These are phyloP conservation scores for Arabidopsis lyrata DNA, from an alignment of 441 rosid species.

Conservation along the genomic window DNA sequence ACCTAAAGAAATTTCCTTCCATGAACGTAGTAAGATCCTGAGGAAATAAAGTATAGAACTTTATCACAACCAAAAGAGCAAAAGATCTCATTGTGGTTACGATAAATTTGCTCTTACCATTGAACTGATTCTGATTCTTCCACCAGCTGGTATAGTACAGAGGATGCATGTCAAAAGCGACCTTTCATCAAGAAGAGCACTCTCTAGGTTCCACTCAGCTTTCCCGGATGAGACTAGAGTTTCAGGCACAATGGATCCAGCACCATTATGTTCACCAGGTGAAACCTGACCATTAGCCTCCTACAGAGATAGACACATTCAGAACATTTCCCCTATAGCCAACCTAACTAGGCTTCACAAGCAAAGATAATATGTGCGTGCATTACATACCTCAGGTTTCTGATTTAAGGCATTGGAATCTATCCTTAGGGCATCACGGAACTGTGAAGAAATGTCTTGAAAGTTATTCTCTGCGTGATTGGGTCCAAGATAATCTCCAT, in stretches of 20 bases:
- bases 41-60: too few relatives aligned
- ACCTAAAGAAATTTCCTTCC: too few relatives aligned
- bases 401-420: slow-evolving; percentile 32
- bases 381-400: slow-evolving; percentile 39
- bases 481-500: slow-evolving; percentile 55
- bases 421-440: slow-evolving; percentile 41
- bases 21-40: too few relatives aligned
- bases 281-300: slow-evolving; percentile 41
- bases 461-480: slow-evolving; percentile 59
- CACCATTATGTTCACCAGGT: slow-evolving; percentile 38
- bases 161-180: slow-evolving; percentile 89
- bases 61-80: too few relatives aligned
- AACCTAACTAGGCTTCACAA: slow-evolving; percentile 10
- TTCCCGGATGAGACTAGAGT: slow-evolving; percentile 45
- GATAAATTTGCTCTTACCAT: slow-evolving; percentile 57
- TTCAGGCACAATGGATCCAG: slow-evolving; percentile 55
- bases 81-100: slow-evolving; percentile 5
- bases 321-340: not conserved
- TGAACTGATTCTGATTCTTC: slow-evolving; percentile 84
- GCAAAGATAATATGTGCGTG: not conserved
- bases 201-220: slow-evolving; percentile 51
- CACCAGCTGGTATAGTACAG: slow-evolving; percentile 96
- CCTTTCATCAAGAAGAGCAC: slow-evolving; percentile 83
- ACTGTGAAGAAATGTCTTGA: slow-evolving; percentile 57
- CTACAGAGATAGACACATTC: slow-evolving; percentile 18